Conservation (phyloP, 768 basidiomycete species). For the Mrakia frigida region DNA sequence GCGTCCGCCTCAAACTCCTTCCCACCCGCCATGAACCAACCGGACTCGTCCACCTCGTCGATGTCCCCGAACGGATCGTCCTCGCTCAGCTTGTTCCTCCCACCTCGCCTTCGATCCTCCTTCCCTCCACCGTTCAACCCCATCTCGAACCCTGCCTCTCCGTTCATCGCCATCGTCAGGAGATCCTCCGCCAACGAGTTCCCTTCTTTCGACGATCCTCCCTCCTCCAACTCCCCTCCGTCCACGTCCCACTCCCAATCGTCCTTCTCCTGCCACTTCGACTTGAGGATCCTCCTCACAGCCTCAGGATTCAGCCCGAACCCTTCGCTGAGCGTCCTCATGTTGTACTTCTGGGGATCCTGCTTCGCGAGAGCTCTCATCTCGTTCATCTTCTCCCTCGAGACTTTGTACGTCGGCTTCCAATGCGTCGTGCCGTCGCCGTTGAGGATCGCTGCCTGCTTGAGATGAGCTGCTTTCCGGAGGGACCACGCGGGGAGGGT, state of each 20-base stretch:
- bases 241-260: slow-evolving; percentile 7
- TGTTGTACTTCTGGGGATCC: not conserved
- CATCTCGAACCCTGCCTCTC: not conserved
- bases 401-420: not conserved
- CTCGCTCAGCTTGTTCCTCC: not conserved
- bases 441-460: not conserved
- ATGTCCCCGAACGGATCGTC: slow-evolving; percentile 16
- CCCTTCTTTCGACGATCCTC: not conserved
- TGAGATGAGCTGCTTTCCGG: slow-evolving; percentile 3
- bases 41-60: slow-evolving; percentile 8
- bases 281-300: not conserved
- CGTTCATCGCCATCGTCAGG: not conserved
- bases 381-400: slow-evolving; percentile 8
- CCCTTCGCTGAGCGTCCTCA: not conserved
- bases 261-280: slow-evolving; percentile 7
- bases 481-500: slow-evolving; percentile 1
- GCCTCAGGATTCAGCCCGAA: not conserved
- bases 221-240: not conserved
- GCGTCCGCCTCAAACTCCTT: not conserved
- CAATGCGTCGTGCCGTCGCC: slow-evolving; percentile 3
- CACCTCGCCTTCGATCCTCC: not conserved
- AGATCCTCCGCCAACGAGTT: not conserved
- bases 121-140: not conserved
- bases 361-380: not conserved
- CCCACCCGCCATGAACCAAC: not conserved